phyloP scores from a whole-genome alignment of 345 rosid genomes.

The Luvunga scandens region DNA sequence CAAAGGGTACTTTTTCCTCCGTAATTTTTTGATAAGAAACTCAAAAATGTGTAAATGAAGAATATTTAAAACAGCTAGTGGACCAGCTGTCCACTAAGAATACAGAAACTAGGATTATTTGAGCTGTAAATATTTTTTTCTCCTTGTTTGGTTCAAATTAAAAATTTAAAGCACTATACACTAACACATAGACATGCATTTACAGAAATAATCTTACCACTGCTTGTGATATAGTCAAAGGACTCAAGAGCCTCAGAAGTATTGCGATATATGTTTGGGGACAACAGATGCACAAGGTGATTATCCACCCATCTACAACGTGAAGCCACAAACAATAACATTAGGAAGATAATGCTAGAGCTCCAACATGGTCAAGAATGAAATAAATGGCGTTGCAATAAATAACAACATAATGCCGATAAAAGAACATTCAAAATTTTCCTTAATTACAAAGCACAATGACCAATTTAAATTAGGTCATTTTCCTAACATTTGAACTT shows the following conservation, averaged over 20 bases:
- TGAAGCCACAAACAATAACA: not conserved
- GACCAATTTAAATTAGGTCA: not conserved
- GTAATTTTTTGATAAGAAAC: no score
- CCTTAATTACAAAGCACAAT: not conserved
- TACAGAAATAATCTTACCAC: conserved; percentile 40
- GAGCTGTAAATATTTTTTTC: no score
- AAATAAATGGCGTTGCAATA: not conserved
- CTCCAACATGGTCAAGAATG: not conserved
- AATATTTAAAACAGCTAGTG: no score
- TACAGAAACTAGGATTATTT: no score
- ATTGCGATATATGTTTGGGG: conserved; percentile 79
- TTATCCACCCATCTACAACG: conserved; percentile 82
- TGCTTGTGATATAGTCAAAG: conserved; percentile 76
- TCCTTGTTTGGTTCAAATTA: not conserved
- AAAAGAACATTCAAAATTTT: not conserved
- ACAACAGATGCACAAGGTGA: conserved; percentile 84
- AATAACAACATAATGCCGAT: not conserved
- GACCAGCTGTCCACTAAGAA: no score
- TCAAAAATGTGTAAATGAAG: no score
- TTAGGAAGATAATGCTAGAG: not conserved
- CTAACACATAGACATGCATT: not conserved
- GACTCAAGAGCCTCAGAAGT: conserved; percentile 82
- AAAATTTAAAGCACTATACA: no score
- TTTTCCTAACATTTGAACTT: not conserved
- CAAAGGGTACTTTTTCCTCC: no score